Base-by-base conservation (phyloP, 2,329 filamentous ascomycete genomes). In the Ceratocystis lukuohia region DNA sequence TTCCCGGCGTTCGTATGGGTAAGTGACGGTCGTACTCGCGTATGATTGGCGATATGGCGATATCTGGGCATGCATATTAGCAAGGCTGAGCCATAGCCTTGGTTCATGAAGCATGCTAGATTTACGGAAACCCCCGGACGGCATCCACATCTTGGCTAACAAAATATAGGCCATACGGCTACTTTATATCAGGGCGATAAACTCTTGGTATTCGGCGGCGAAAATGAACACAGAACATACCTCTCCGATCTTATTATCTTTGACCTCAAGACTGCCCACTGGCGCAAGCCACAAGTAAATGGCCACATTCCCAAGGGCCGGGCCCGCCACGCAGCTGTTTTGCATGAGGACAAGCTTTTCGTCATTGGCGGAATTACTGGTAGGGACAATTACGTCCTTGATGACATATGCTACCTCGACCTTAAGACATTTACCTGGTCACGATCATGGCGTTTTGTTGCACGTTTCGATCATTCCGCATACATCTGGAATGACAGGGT, bases 341-440 rank as follows among this genome's bases (percentile, higher is more conserved):
- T 99, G 41, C 88, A 97, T 74, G 92, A 99, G 72, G 93, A 99
- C 77, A 97, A 96, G 74, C 80, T 99, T 7, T 99, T 96, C 74
- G 88, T 99, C 68, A 87, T 96, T 68, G 94, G 94, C 66, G 94
- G 94, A n/a, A 90, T 97, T 71, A 96, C 91, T 4, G 93, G 92
- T 1, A 88, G 93, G 70, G 91, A 94, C 70, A 96, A 91, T 73
- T 87, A 90, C 71, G 92, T 97, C 28, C 80, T 97, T 62, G 93
- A 97, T 74, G 94, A 99, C 73, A 91, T 99, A 63, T 96, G 91
- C 78, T 99, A 96, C 73, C 83, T 99, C 62, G 94, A 99, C 74
- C 80, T 99, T 61, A 96, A 96, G 78, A 97, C 94, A 1, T 96
- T 91, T 81, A 96, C 92, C 0, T 99, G 94, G 94, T 97, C 93